Conservation (phyloP, 768 basidiomycete species). For the Collybia sp. region DNA sequence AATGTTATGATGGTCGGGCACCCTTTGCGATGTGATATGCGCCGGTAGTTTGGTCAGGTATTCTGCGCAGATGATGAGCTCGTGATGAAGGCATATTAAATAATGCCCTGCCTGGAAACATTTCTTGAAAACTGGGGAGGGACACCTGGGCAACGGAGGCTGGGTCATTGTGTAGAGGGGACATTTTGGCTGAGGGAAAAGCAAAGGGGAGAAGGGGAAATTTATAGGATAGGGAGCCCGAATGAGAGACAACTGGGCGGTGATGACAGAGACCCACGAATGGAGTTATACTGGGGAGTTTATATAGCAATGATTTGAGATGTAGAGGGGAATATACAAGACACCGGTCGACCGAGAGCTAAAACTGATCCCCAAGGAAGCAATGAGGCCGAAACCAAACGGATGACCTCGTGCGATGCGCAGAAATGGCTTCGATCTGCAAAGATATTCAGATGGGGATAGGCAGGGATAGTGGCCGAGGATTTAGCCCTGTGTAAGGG, state of each 20-base stretch:
- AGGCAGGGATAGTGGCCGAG: constrained; percentile 8
- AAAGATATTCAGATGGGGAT: constrained; percentile 1
- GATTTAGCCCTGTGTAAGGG: constrained; percentile 8
- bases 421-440: constrained; percentile 1
- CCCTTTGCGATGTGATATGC: constrained; percentile 5
- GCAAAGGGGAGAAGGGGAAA: background rate
- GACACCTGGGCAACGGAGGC: constrained; percentile 13
- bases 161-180: constrained; percentile 3
- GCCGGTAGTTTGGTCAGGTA: constrained; percentile 8
- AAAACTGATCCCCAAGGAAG: background rate
- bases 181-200: background rate
- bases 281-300: background rate
- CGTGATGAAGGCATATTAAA: background rate
- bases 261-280: too few relatives aligned
- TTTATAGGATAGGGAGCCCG: too few relatives aligned
- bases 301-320: background rate
- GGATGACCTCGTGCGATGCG: background rate
- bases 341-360: background rate
- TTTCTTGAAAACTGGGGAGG: constrained; percentile 48
- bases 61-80: constrained; percentile 1
- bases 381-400: background rate
- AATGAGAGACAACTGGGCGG: too few relatives aligned
- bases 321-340: background rate
- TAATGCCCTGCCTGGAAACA: constrained; percentile 44
- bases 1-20: background rate